Base-by-base conservation (phyloP, 2,329 filamentous ascomycete genomes). In the Calonectria hongkongensis region DNA sequence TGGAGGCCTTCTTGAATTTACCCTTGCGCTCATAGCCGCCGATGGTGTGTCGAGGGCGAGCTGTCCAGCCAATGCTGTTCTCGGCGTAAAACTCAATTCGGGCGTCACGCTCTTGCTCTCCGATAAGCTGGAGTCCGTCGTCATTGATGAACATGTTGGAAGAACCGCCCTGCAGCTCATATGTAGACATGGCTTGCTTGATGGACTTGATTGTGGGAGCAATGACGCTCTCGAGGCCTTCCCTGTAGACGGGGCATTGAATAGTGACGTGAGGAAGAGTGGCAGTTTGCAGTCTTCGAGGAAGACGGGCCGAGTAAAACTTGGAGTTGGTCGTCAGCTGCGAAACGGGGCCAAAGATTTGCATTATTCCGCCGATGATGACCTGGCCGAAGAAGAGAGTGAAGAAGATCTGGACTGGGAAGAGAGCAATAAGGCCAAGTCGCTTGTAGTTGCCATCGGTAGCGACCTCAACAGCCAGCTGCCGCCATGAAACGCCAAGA, bases 211-310 rank as follows among this genome's bases (percentile, higher is more conserved):
- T 90, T 0, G 94, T 96, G 9, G 94, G 94, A 25, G 88, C 89
- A 79, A 96, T 95, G 83, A 97, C 95, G 73, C 88, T 91, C 43
- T 86, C 86, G 3, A 97, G 88, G 75, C 94, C 94, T 82, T 97
- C 95, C 83, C 96, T 97, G 86, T 97, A 97, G 0, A 97, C 94
- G 5, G 95, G 95, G 82, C 94, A 96, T 81, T 98, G 95, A 50
- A 97, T 94, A 3, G 94, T 96, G 75, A 95, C 88, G 80, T 95
- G 94, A 2, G 93, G 94, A 18, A 96, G 88, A 30, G 87, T 81
- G 8, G 85, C 79, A 1, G 84, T 85, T 70, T 89, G 89, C 33
- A 95, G 83, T 60, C 93, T 87, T 25, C 89, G 89, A 1, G 93
- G 92, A 10, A 92, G 88, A n/a, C 88, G 87, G 1, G 93, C 94